Evolutionary conservation across 805 yeast genomes (phyloP), one percentile per base, ranked within the genome.

Genomic region (Zygosaccharomyces siamensis): DNA sequence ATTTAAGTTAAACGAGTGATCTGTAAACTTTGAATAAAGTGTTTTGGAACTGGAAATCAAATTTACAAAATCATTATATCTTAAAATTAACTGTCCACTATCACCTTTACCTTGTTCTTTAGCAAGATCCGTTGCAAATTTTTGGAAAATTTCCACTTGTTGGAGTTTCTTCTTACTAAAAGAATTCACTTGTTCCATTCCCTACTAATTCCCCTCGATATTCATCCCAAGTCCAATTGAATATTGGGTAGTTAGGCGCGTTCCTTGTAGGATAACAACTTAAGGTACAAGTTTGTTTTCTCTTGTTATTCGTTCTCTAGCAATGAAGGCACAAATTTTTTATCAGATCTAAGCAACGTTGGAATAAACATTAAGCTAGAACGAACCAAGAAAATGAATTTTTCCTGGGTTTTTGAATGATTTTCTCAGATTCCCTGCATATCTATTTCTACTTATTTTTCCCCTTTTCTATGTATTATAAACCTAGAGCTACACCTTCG

Each of bases 1-100:
- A 54, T 76, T 75, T 56, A 78, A 74, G 60, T 77, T 76, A 43
- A 62, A 69, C 0, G 66, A 61, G 48, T 70, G 72, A 45, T 70
- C 72, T 3, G 70, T 61, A 35, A 66, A 65, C 30, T 60, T 61
- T 1, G 66, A 51, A 41, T 61, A 61, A 18, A 65, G 39, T 20
- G 58, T 53, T 31, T 57, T 59, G 0, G 70, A 66, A 46, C 58
- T 63, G 0, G 74, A 62, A 6, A 72, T 67, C 41, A 72, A 53
- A 30, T 59, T 54, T 24, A 72, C 61, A 49, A 72, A 72, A 31
- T 65, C 64, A 31, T 69, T 65, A 47, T 69, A 71, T 35, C 59
- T 62, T 24, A 72, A 51, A 2, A 70, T 62, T 6, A 62, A 55
- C 50, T 69, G 69, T 1, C 55, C 55, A 18, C 40, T 39, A 14